A percentile compares a stretch with the other conserved stretches of the same genome.
Evolutionary conservation across 2,329 filamentous ascomycete species (phyloP).

Genomic region (Graphium sp.): DNA sequence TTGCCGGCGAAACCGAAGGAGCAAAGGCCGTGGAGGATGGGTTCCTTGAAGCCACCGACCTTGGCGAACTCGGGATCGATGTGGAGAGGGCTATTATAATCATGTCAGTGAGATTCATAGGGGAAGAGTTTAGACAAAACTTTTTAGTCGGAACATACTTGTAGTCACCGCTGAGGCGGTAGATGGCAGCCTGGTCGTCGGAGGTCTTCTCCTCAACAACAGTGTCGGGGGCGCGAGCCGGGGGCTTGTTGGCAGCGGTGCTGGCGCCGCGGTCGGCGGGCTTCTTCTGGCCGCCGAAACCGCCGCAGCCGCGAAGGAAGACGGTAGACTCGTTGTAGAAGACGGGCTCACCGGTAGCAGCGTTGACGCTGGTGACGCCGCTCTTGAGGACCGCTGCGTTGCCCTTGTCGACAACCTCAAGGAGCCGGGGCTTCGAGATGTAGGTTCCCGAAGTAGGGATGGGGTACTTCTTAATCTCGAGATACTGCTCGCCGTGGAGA

Average conservation of each 20-base stretch:
- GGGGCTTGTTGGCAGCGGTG: slow-evolving; percentile 64
- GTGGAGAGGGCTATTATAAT: slow-evolving; percentile 54
- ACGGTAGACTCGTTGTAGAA: slow-evolving; percentile 96
- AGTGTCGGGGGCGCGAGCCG: slow-evolving; percentile 59
- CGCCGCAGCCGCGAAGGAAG: slow-evolving; percentile 81
- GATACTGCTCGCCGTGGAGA: slow-evolving; percentile 94
- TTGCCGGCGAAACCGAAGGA: slow-evolving; percentile 85
- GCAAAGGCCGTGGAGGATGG: slow-evolving; percentile 94
- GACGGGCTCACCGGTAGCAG: slow-evolving; percentile 69
- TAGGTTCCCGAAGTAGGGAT: slow-evolving; percentile 73
- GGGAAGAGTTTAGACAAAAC: background rate
- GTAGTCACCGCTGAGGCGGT: slow-evolving; percentile 84
- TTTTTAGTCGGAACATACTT: slow-evolving; percentile 37
- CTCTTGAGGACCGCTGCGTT: slow-evolving; percentile 69
- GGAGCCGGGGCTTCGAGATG: slow-evolving; percentile 58
- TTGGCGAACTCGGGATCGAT: slow-evolving; percentile 90
- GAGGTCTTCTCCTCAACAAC: slow-evolving; percentile 75
- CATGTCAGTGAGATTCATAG: slow-evolving; percentile 1
- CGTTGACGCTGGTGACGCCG: slow-evolving; percentile 69
- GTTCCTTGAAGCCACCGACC: slow-evolving; percentile 84
- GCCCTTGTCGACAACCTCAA: slow-evolving; percentile 95
- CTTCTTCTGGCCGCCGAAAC: slow-evolving; percentile 74
- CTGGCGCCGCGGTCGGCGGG: slow-evolving; percentile 61
- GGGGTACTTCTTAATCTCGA: slow-evolving; percentile 83
- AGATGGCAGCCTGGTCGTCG: slow-evolving; percentile 83